Base-by-base conservation (phyloP, 2,329 filamentous ascomycete species). In the Aspergillus sp. region DNA sequence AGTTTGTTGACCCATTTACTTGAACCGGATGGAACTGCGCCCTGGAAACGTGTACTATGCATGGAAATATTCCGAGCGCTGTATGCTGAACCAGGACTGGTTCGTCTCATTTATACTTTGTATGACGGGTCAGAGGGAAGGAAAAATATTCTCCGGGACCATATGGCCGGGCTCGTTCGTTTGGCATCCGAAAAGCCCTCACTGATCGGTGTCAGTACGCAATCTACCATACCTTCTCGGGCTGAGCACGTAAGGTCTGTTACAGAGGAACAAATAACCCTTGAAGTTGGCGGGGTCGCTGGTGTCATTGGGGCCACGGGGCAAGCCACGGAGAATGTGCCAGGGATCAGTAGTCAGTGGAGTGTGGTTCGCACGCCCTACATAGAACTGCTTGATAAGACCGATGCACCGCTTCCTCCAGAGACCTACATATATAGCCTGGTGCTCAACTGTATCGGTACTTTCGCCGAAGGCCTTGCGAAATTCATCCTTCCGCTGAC, bases 391-490 rank as follows among this genome's bases (percentile, higher is more conserved):
- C 79, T 97, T 13, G 93, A 98, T 69, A 98, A 97, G 65, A 80
- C 82, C 0, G 90, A 95, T 38, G 79, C 91, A 0, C 90, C 91
- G 4, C 57, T 73, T 0, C 79, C 95, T 19, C 93, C 93, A 0
- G 91, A 96, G 48, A 95, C 93, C 0, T 98, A 98, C 58, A 78
- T 95, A 6, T 97, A 96, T 67, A 89, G 86, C 49, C 74, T 98
- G 38, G 87, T 91, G 1, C 70, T 98, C 34, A 86, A 88, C 2
- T 97, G 91, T 59, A 85, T 98, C 47, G 91, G 87, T 36, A 89
- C 84, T 1, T 79, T 98, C 39, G 95, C 91, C 0, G 93, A 98
- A 59, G 90, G 88, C 2, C 74, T 98, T 12, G 93, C 91, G 28
- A 95, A 91, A 62, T 95, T 95, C 53, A 86, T 97, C 37, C 76